phyloP scores from a whole-genome alignment of 2,329 filamentous ascomycete genomes.

The Botryotinia calthae region DNA sequence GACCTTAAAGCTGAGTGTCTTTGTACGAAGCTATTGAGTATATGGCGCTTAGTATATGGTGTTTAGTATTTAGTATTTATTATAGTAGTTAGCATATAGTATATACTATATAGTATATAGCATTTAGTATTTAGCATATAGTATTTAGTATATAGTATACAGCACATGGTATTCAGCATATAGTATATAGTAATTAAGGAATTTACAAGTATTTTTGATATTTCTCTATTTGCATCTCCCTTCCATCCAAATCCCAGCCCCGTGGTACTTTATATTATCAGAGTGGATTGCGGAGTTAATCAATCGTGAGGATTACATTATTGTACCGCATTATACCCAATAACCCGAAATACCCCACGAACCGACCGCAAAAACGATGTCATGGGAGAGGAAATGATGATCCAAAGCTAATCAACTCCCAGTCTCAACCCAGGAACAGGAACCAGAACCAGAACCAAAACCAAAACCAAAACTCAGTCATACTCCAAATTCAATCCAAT shows the following conservation, averaged over 20 bases:
- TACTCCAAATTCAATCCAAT: neutral
- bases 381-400: conserved; percentile 12
- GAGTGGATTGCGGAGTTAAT: conserved; percentile 8
- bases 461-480: neutral
- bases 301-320: neutral
- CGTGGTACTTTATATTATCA: neutral
- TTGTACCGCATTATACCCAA: neutral
- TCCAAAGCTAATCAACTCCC: conserved; percentile 8
- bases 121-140: too few species aligned
- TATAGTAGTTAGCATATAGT: too few species aligned
- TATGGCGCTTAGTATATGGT: too few species aligned
- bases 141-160: too few species aligned
- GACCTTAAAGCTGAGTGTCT: too few species aligned
- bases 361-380: conserved; percentile 10
- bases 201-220: neutral
- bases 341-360: conserved; percentile 13
- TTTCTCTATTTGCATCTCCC: too few species aligned
- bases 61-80: too few species aligned
- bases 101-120: too few species aligned
- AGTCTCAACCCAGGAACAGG: conserved; percentile 3
- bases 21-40: too few species aligned
- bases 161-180: too few species aligned
- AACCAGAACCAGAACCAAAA: too few species aligned
- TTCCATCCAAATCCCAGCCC: neutral
- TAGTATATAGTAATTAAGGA: too few species aligned